A percentile compares a stretch with the other conserved stretches of the same genome.
These are phyloP conservation scores for Camellia lanceoleosa DNA, from an alignment of 148 eudicot genomes.

Conservation along the genomic window DNA sequence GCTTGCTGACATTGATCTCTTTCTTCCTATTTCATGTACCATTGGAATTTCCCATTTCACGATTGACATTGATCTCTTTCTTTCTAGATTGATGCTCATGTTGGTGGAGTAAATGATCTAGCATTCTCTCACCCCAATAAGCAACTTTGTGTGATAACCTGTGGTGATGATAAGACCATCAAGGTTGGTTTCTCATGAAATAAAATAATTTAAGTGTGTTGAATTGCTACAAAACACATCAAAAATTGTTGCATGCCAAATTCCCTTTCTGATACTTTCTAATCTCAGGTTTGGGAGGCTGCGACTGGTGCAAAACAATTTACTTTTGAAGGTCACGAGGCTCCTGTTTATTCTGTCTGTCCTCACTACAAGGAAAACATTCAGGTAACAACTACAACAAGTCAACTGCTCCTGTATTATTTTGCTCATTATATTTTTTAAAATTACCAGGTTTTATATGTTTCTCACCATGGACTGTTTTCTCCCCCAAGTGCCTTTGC, in stretches of 20 bases:
- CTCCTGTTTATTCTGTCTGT: slow-evolving; percentile 87
- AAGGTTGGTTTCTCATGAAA: slow-evolving; percentile 37
- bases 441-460: no score
- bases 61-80: slow-evolving; percentile 5
- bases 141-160: slow-evolving; percentile 78
- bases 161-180: slow-evolving; percentile 93
- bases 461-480: neutral
- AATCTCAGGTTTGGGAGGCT: slow-evolving; percentile 79
- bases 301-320: slow-evolving; percentile 64
- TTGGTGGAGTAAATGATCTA: slow-evolving; percentile 83
- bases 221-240: neutral
- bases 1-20: neutral
- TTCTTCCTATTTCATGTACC: neutral
- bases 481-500: neutral
- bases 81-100: slow-evolving; percentile 84
- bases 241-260: neutral
- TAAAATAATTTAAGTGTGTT: neutral
- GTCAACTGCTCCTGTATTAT: neutral
- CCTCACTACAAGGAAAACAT: slow-evolving; percentile 77
- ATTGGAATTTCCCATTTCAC: neutral
- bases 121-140: slow-evolving; percentile 81
- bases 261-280: neutral
- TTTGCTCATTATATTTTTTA: neutral
- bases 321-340: slow-evolving; percentile 85
- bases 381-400: slow-evolving; percentile 37